Evolutionary conservation across 1,139 yeast species (phyloP), one percentile per base, ranked within the genome.

Genomic region (Blastobotrys capitulatus): DNA sequence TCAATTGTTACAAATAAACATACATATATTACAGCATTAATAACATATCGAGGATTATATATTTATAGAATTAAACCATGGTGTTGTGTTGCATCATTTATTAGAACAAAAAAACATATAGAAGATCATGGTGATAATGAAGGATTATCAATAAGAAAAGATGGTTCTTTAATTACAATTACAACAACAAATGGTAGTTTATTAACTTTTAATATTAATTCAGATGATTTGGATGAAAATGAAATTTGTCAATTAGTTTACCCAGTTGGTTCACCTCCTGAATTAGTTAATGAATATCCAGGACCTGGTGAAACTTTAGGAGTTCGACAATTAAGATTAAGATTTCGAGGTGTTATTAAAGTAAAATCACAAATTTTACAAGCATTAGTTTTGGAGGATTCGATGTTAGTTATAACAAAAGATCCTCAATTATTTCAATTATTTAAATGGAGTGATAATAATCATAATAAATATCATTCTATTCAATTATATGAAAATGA

Each of bases 271-370:
- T 25, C 22, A 12, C n/a, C n/a, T n/a, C n/a, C n/a, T n/a, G 58
- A 51, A 12, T 49, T 43, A 44, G 46, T 53, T 15, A 18, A 40
- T 44, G 50, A 29, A 41, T 51, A 16, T 51, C 70, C 72, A 1
- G 75, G 74, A 1, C 71, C 72, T 0, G 74, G 74, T 7, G 74
- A 70, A 50, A 68, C 67, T 2, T 54, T 63, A 19, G 73, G 74
- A 3, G 67, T 68, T 3, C 61, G 68, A 2, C 72, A 68, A 44
- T 53, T 69, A 27, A 56, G 55, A 38, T 50, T 71, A 18, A 56
- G 62, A 39, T 61, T 58, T 40, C 47, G 57, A 35, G 55, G 60
- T 59, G 60, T 60, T 12, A 55, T 64, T 6, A 56, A 57, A 29
- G 59, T 66, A 4, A 67, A 64, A 31, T 61, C 68, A 5, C 68